Evolutionary conservation across 768 basidiomycete genomes (phyloP), one percentile per base, ranked within the genome.

Genomic region (Rhodotorula paludigena): DNA sequence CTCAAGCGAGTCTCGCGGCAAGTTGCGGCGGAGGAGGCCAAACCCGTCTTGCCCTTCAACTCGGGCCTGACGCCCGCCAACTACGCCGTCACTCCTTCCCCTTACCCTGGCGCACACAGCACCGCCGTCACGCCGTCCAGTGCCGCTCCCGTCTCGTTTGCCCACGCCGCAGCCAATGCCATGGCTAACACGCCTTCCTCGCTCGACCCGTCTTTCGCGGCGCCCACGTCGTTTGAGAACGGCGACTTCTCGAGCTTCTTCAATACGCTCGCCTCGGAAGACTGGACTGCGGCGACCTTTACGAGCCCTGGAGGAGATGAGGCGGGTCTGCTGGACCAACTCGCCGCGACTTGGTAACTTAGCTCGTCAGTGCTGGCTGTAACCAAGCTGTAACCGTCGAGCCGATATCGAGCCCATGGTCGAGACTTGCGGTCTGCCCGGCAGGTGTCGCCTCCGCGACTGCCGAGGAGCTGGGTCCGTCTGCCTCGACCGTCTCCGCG

Each of bases 1-100:
- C 67, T 73, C 35, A 65, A 73, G 36, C 67, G 71, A 7, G 52
- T 73, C 52, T 60, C 60, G 25, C 60, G 63, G 25, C 54, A 65
- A 11, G 38, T 69, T 15, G 53, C 59, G 4, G 28, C 48, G 0
- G 45, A 69, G 18, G 64, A 45, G 2, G 23, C 33, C 21, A 45
- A 47, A 16, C 28, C 57, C 5, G 35, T n/a, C n/a, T n/a, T n/a
- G n/a, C n/a, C n/a, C n/a, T n/a, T n/a, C n/a, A n/a, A n/a, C n/a
- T n/a, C n/a, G n/a, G n/a, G n/a, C n/a, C n/a, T n/a, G n/a, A n/a
- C n/a, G n/a, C n/a, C n/a, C 45, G 18, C 18, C n/a, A 1, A 30
- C 49, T 32, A 23, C 45, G 20, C 12, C 9, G 32, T 7, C 30
- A 18, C 49, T 30, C 30, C 49, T 32, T 30, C 49, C 9, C 53